Conservation (phyloP, 192 early-diverging fungal species). For the Irineochytrium annulatum region DNA sequence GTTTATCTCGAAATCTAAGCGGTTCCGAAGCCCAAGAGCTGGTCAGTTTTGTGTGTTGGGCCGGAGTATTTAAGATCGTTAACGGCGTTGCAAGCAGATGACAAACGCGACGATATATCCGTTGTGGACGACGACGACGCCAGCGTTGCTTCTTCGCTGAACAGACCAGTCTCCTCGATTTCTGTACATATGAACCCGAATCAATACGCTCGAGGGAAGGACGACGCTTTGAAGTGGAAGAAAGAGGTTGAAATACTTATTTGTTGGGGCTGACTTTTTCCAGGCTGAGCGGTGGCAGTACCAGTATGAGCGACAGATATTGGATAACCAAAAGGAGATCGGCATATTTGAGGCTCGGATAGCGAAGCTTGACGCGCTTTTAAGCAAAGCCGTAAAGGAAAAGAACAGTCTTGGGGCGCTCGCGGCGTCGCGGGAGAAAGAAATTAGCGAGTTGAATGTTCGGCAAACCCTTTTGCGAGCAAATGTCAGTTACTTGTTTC, state of each 20-base stretch:
- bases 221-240: neutral
- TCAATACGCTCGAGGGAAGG: neutral
- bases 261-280: neutral
- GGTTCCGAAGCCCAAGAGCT: constrained; percentile 3
- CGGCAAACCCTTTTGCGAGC: constrained; percentile 15
- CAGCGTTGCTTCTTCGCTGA: no score
- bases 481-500: constrained; percentile 1
- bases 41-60: no score
- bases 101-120: no score
- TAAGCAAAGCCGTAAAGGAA: constrained; percentile 8
- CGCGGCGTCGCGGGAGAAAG: constrained; percentile 17
- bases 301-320: constrained; percentile 11
- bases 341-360: constrained; percentile 10
- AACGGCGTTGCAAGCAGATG: no score
- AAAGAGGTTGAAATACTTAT: neutral
- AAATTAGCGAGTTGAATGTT: constrained; percentile 3
- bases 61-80: no score
- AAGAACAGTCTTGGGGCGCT: constrained; percentile 9
- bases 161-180: no score
- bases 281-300: constrained; percentile 24
- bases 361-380: constrained; percentile 3
- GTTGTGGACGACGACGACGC: no score
- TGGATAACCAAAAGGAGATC: constrained; percentile 14
- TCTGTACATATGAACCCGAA: neutral
- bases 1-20: constrained; percentile 7